phyloP scores from a whole-genome alignment of 1,139 yeast genomes.

The Pichia sp. region DNA sequence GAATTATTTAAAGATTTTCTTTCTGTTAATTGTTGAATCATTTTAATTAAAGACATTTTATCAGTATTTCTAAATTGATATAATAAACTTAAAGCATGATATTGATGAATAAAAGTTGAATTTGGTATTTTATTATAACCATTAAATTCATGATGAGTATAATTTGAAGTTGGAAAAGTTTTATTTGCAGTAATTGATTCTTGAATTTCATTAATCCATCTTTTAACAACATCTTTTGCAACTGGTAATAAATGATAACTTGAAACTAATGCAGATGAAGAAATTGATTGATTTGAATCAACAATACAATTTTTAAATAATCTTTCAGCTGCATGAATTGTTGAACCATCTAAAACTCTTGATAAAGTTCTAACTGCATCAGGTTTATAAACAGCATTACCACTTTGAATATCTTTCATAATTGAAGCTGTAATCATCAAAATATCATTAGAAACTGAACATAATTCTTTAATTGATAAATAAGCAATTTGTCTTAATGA shows the following conservation, averaged over 20 bases:
- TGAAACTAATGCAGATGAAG: conserved; percentile 88
- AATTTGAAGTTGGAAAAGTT: conserved; percentile 54
- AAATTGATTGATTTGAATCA: conserved; percentile 78
- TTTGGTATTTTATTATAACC: conserved; percentile 51
- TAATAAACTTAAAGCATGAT: conserved; percentile 89
- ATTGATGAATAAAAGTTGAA: conserved; percentile 80
- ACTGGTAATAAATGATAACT: conserved; percentile 86
- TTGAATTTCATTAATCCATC: conserved; percentile 90
- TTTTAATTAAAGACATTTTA: conserved; percentile 86
- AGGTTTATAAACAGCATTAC: conserved; percentile 81
- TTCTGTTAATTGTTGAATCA: conserved; percentile 66
- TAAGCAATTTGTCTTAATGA: conserved; percentile 91
- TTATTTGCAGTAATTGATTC: conserved; percentile 75
- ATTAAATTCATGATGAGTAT: conserved; percentile 46
- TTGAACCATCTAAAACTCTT: conserved; percentile 83
- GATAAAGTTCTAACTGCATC: conserved; percentile 91
- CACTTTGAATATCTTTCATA: conserved; percentile 94
- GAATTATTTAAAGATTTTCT: conserved; percentile 61
- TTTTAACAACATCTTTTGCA: conserved; percentile 83
- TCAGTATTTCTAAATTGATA: conserved; percentile 87
- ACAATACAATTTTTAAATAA: conserved; percentile 89
- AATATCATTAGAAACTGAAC: conserved; percentile 79
- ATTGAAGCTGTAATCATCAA: conserved; percentile 97
- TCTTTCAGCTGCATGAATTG: conserved; percentile 92
- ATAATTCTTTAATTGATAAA: conserved; percentile 85